Conservation (phyloP, 306 rosid species). For the Cucurbita pepo region DNA sequence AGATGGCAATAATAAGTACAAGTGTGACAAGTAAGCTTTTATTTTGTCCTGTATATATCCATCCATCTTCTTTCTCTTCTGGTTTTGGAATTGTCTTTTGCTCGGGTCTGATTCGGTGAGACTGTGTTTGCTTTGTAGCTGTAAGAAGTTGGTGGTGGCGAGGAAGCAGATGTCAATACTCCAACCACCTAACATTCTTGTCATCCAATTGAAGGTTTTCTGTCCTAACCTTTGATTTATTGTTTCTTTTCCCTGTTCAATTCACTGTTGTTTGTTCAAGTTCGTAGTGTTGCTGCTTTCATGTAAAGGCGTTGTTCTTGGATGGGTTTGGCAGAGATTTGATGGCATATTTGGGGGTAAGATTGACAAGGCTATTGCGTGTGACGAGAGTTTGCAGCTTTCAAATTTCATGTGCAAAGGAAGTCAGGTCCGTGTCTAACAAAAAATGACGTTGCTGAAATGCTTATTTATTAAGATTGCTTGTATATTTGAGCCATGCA, state of each 20-base stretch:
- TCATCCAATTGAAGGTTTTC: conserved; percentile 80
- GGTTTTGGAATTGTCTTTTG: neutral
- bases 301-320: conserved; percentile 14
- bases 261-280: neutral
- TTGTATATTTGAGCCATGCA: neutral
- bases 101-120: conserved; percentile 11
- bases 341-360: conserved; percentile 85
- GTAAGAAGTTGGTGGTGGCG: conserved; percentile 84
- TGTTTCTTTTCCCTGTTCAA: neutral
- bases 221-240: neutral
- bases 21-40: conserved; percentile 65
- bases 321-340: conserved; percentile 61
- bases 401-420: conserved; percentile 87
- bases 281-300: conserved; percentile 7
- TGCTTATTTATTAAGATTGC: neutral
- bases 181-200: conserved; percentile 89
- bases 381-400: conserved; percentile 81
- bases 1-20: conserved; percentile 92
- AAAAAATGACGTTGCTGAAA: neutral
- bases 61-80: neutral
- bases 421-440: conserved; percentile 50
- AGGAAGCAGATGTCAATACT: conserved; percentile 89
- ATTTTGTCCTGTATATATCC: neutral
- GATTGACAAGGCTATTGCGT: conserved; percentile 79
- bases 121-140: conserved; percentile 29